Evolutionary conservation across 306 rosid genomes (phyloP).

Genomic region (Alnus rubra): DNA sequence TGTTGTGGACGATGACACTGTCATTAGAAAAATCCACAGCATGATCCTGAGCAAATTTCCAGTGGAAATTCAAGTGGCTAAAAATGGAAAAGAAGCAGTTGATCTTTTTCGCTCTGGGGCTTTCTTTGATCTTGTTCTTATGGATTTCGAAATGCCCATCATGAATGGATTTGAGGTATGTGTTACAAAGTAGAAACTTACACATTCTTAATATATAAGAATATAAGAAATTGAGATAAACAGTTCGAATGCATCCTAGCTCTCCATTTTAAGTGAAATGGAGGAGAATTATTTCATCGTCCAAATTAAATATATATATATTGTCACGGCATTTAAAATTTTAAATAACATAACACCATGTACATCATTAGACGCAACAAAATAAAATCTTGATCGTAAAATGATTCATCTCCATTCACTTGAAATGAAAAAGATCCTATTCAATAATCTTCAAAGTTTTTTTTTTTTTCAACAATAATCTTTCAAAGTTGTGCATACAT

Average conservation of each 20-base stretch:
- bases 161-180: conserved; percentile 38
- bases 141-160: conserved; percentile 39
- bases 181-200: neutral
- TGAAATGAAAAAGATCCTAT: too few species aligned
- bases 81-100: conserved; percentile 27
- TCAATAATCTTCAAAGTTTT: too few species aligned
- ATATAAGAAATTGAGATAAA: neutral
- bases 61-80: conserved; percentile 14
- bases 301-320: too few species aligned
- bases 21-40: conserved; percentile 17
- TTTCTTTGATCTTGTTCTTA: conserved; percentile 36
- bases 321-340: too few species aligned
- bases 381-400: too few species aligned
- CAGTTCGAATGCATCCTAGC: neutral
- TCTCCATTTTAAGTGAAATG: too few species aligned
- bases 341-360: too few species aligned
- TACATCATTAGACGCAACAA: too few species aligned
- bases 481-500: too few species aligned
- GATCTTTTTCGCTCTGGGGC: conserved; percentile 32
- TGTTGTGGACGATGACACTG: conserved; percentile 28
- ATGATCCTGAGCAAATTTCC: neutral
- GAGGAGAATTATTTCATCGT: too few species aligned
- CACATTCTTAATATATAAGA: neutral
- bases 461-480: too few species aligned
- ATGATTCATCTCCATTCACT: too few species aligned